These are phyloP conservation scores for Pseudopyricularia javanii DNA, from an alignment of 2,329 filamentous ascomycete species.

Conservation along the genomic window DNA sequence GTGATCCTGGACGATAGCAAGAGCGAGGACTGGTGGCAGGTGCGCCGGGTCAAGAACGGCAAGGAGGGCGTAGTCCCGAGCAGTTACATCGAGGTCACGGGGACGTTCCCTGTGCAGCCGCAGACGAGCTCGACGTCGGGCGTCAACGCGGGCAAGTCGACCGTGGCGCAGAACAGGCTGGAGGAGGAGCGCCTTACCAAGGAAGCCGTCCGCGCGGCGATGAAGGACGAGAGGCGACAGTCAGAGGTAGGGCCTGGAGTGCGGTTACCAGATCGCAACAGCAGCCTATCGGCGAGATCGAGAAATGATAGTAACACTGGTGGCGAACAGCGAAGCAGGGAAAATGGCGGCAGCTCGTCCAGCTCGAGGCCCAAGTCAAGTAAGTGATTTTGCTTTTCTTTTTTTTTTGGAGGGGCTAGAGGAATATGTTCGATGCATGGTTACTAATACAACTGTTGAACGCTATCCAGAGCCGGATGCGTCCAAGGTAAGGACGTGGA, in stretches of 20 bases:
- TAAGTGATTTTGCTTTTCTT: constrained; percentile 26
- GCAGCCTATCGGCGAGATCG: constrained; percentile 59
- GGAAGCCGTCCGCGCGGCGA: constrained; percentile 55
- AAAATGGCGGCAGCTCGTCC: constrained; percentile 48
- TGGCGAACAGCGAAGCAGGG: constrained; percentile 58
- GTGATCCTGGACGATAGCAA: constrained; percentile 78
- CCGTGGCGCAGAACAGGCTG: constrained; percentile 62
- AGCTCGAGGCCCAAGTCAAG: constrained; percentile 42
- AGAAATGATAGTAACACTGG: constrained; percentile 47
- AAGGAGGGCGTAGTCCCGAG: constrained; percentile 94
- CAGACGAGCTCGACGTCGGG: constrained; percentile 35
- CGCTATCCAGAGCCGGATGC: constrained; percentile 61
- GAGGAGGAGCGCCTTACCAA: constrained; percentile 79
- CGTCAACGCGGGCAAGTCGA: constrained; percentile 42
- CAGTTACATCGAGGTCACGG: constrained; percentile 86
- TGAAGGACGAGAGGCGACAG: constrained; percentile 42
- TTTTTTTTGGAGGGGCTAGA: background rate
- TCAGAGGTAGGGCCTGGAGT: constrained; percentile 69
- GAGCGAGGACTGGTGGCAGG: constrained; percentile 98
- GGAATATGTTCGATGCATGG: background rate
- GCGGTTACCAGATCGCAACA: constrained; percentile 64
- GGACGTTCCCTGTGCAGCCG: constrained; percentile 42
- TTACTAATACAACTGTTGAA: background rate
- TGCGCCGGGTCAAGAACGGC: constrained; percentile 77
- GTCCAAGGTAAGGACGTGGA: constrained; percentile 80